phyloP scores from a whole-genome alignment of 352 stramenopile genomes.

The Phytophthora multivora region DNA sequence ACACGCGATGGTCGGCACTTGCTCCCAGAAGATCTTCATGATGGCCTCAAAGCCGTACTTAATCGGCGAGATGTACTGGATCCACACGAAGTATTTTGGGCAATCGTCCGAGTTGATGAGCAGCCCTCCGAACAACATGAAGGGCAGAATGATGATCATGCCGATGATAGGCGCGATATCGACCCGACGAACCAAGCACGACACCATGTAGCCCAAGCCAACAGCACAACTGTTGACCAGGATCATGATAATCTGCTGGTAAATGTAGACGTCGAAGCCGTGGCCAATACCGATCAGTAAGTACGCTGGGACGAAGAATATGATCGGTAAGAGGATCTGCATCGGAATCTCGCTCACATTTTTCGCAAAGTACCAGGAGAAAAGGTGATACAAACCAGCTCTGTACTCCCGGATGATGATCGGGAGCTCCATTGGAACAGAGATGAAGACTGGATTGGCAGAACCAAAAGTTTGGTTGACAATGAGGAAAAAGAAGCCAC shows the following conservation, averaged over 20 bases:
- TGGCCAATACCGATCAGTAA: slow-evolving; percentile 49
- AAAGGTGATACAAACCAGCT: slow-evolving; percentile 37
- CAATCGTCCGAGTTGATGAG: slow-evolving; percentile 48
- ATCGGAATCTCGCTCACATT: slow-evolving; percentile 54
- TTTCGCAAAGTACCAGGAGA: slow-evolving; percentile 56
- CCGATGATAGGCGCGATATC: slow-evolving; percentile 46
- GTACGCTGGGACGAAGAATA: slow-evolving; percentile 43
- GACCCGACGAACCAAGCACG: slow-evolving; percentile 33
- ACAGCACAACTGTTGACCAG: slow-evolving; percentile 40
- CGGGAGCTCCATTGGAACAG: slow-evolving; percentile 48
- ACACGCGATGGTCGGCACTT: slow-evolving; percentile 43
- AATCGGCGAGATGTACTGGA: slow-evolving; percentile 51
- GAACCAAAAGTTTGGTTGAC: slow-evolving; percentile 45
- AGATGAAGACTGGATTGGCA: slow-evolving; percentile 39
- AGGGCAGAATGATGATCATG: slow-evolving; percentile 40
- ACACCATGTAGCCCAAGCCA: slow-evolving; percentile 50
- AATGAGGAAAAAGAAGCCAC: slow-evolving; percentile 54
- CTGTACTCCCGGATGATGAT: slow-evolving; percentile 53
- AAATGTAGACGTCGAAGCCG: slow-evolving; percentile 40
- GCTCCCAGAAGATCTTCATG: slow-evolving; percentile 57
- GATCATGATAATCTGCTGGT: slow-evolving; percentile 45
- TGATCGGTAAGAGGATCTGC: slow-evolving; percentile 49
- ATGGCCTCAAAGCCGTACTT: slow-evolving; percentile 53
- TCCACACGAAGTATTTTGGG: slow-evolving; percentile 52
- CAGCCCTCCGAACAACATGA: slow-evolving; percentile 52